Evolutionary conservation across 2,329 filamentous ascomycete genomes (phyloP), one percentile per base, ranked within the genome.

Genomic region (Zasmidium citrigriseum): DNA sequence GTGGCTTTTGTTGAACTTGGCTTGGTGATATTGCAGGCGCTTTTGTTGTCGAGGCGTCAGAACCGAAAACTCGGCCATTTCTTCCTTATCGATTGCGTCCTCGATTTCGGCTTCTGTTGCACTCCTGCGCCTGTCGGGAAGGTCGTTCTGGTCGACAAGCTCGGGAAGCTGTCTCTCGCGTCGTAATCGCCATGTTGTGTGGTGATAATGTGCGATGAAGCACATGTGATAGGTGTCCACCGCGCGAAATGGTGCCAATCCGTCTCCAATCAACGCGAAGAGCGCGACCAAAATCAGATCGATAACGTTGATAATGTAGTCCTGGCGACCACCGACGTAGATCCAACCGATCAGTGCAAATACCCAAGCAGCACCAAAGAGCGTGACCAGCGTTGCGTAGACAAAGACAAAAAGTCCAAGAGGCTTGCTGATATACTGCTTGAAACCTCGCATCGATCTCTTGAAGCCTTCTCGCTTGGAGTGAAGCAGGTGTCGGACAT

Each of bases 311-410:
- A 80, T 74, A 1, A 81, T 76, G 16, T 79, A 93, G 2, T 85
- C 77, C 71, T 93, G 89, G 66, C 82, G 80, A 25, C 85, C 84
- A 20, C 89, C 90, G 20, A 93, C 88, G 63, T 91, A 92, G 70
- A 95, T 90, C 91, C 91, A 96, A 49, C 84, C 81, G 71, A 96
- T 96, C 55, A 96, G 78, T 75, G 93, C 95, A n/a, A 96, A 82
- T 1, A 96, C 91, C 91, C 91, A 96, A 0, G 89, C 89, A 12
- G 93, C 80, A 68, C 91, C 91, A 67, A 96, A 96, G 0, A 93
- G 79, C 0, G 91, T 95, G 66, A 96, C 93, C 20, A 93, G 80
- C 1, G 84, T 87, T 9, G 90, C 91, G 73, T 96, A 96, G 3
- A 96, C 76, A 0, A 90, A 95, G 58, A 96, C 89, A 55, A 93